Base-by-base conservation (phyloP, 1,139 yeast species). In the Pichia kudriavzevii region DNA sequence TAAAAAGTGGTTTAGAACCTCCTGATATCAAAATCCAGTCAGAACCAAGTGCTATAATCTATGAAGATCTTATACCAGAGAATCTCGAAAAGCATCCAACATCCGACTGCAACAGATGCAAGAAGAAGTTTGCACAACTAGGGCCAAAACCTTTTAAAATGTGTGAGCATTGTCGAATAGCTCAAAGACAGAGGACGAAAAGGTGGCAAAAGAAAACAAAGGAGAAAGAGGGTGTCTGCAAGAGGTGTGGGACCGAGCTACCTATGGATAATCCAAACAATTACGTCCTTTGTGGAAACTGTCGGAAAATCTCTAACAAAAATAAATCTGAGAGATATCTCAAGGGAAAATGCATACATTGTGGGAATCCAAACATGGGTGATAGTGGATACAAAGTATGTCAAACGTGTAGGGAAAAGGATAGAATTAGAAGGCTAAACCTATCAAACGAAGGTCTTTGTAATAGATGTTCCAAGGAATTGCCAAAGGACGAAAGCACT, bases 291-390 rank as follows among this genome's bases (percentile, higher is more conserved):
- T 77, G 84, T 57, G 74, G 76, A 2, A 63, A 61, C 23, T 77
- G 84, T 48, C 61, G 84, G 25, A 66, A 63, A 46, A 67, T 68
- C 34, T 59, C 76, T 28, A 61, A 82, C 39, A 61, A 67, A 5
- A 58, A 76, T 33, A 77, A 77, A 47, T 74, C 75, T 1, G 66
- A 63, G 41, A 58, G 84, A 26, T 79, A 75, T 7, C 74, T 75
- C 10, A 70, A 67, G 45, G 83, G 84, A 1, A 68, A 68, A 47
- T 77, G 84, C 57, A 79, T 76, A 7, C 83, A 77, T 49, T 77
- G 84, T 46, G 64, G 76, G 2, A 81, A 81, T 1, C 76, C 79
- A 3, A 62, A 75, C 32, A 36, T 36, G n/a, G 55, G 42, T 32
- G 39, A 36, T 12, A 63, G 66, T 5, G 62, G 61, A 35, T 76